phyloP scores from a whole-genome alignment of 1,139 yeast species.

The Nematodospora anomalae region DNA sequence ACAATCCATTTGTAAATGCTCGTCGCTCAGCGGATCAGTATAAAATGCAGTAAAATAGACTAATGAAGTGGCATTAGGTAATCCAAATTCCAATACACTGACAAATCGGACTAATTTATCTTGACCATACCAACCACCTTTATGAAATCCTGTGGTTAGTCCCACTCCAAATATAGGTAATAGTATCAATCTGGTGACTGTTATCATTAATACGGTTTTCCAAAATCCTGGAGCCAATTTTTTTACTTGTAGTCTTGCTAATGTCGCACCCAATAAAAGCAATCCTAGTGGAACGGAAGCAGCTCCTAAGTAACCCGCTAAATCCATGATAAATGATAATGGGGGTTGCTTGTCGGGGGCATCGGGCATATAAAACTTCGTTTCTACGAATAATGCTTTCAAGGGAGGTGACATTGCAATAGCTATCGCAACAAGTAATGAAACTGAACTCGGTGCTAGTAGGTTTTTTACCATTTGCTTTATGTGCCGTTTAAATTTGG shows the following conservation, averaged over 20 bases:
- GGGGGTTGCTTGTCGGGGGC: conserved; percentile 91
- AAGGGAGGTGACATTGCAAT: conserved; percentile 86
- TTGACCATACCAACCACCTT: conserved; percentile 50
- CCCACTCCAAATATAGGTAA: conserved; percentile 50
- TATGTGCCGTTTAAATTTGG: conserved; percentile 12
- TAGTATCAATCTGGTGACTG: conserved; percentile 33
- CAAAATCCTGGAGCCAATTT: conserved; percentile 69
- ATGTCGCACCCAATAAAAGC: conserved; percentile 78
- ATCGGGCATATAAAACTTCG: conserved; percentile 36
- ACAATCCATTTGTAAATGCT: conserved; percentile 78
- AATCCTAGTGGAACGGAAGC: conserved; percentile 91
- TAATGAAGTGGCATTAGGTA: conserved; percentile 85
- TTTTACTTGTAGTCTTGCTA: conserved; percentile 65
- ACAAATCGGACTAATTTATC: conserved; percentile 60
- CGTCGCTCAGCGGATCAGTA: conserved; percentile 61
- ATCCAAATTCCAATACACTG: conserved; percentile 70
- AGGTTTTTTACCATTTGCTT: conserved; percentile 49
- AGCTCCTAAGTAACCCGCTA: conserved; percentile 72
- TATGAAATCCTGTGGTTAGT: conserved; percentile 40
- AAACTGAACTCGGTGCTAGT: conserved; percentile 65
- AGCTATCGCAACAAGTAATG: conserved; percentile 60
- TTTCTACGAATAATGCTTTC: conserved; percentile 68
- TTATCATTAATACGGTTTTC: conserved; percentile 51
- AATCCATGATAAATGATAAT: conserved; percentile 79
- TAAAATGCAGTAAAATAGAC: conserved; percentile 84